A percentile compares a stretch with the other conserved stretches of the same genome.
phyloP scores from a whole-genome alignment of 2,329 filamentous ascomycete species.

The Metarhizium album region DNA sequence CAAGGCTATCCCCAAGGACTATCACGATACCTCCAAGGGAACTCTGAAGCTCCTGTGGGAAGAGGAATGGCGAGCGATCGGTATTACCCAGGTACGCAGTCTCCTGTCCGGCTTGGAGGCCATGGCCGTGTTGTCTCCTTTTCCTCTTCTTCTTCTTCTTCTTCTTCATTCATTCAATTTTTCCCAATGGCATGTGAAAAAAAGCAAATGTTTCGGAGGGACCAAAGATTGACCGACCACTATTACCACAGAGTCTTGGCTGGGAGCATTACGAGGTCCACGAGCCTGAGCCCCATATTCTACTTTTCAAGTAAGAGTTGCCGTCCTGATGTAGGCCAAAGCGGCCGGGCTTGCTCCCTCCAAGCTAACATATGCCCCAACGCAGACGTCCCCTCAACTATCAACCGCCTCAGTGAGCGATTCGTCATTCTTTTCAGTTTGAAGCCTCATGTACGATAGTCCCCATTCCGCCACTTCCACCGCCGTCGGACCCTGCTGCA shows the following conservation, averaged over 20 bases:
- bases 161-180: too few relatives aligned
- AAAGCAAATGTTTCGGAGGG: background rate
- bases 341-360: background rate
- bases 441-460: constrained; percentile 14
- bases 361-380: background rate
- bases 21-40: constrained; percentile 79
- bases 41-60: constrained; percentile 96
- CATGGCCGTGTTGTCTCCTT: too few relatives aligned
- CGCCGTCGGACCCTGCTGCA: constrained; percentile 8
- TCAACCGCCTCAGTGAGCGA: constrained; percentile 51
- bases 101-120: background rate
- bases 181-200: too few relatives aligned
- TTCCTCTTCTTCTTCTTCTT: background rate
- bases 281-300: constrained; percentile 94
- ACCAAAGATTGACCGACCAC: constrained; percentile 3
- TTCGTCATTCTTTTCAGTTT: constrained; percentile 1
- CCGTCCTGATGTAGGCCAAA: background rate
- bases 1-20: constrained; percentile 90
- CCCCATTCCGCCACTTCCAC: constrained; percentile 4
- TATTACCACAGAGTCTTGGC: constrained; percentile 66
- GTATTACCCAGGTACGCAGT: constrained; percentile 78
- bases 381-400: constrained; percentile 76
- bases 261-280: constrained; percentile 99
- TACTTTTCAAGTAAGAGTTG: constrained; percentile 77
- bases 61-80: constrained; percentile 93